These are phyloP conservation scores for Fraxinus ornus DNA, from an alignment of 305 asterid species.

Conservation along the genomic window DNA sequence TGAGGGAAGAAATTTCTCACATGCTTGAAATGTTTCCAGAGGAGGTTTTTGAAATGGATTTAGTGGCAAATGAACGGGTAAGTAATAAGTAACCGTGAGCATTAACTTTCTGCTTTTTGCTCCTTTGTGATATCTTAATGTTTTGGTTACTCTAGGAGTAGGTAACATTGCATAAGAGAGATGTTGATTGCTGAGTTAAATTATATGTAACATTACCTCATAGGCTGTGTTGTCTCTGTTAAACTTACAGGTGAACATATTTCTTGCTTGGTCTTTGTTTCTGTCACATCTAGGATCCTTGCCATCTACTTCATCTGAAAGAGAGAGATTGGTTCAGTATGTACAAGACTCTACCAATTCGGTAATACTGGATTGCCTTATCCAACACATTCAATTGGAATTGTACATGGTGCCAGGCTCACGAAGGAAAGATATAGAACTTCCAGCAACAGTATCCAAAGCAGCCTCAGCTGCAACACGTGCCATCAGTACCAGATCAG, in stretches of 20 bases:
- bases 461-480: conserved; percentile 77
- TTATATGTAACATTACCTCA: conserved; percentile 10
- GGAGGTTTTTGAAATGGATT: conserved; percentile 69
- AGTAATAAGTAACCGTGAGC: conserved; percentile 19
- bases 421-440: conserved; percentile 68
- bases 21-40: conserved; percentile 59
- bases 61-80: conserved; percentile 75
- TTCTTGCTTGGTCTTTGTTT: conserved; percentile 87
- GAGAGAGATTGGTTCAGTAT: conserved; percentile 81
- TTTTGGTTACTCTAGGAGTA: conserved; percentile 2
- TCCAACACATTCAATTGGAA: conserved; percentile 86
- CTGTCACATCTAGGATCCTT: conserved; percentile 72
- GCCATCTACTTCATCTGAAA: conserved; percentile 71
- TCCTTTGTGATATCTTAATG: conserved; percentile 1
- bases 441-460: conserved; percentile 56
- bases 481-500: conserved; percentile 66
- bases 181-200: conserved; percentile 14
- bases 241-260: conserved; percentile 62
- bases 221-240: conserved; percentile 20
- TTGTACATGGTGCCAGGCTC: conserved; percentile 51
- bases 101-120: neutral
- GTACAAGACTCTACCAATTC: conserved; percentile 74
- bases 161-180: neutral
- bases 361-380: conserved; percentile 76
- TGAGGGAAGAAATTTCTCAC: conserved; percentile 75